phyloP scores from a whole-genome alignment of 805 yeast genomes.

The Candida rishiriensis region DNA sequence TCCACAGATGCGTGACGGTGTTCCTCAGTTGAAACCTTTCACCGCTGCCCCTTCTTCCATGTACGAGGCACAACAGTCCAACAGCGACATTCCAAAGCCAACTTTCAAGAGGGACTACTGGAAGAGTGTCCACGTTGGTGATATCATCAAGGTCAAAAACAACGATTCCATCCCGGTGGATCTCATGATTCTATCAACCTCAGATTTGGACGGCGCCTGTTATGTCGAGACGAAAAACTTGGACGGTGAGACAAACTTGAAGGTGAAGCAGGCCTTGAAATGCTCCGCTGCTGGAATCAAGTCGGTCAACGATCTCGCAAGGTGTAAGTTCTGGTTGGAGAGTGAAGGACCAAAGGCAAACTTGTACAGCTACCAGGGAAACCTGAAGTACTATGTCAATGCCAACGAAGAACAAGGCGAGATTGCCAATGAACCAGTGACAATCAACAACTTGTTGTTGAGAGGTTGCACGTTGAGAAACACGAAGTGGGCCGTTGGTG shows the following conservation, averaged over 20 bases:
- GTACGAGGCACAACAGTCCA: conserved; percentile 1
- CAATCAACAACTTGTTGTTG: conserved; percentile 61
- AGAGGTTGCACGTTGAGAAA: conserved; percentile 79
- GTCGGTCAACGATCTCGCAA: conserved; percentile 43
- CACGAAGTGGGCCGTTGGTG: conserved; percentile 78
- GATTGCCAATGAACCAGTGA: conserved; percentile 54
- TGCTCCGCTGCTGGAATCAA: conserved; percentile 38
- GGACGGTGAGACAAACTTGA: conserved; percentile 78
- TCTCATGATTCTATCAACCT: conserved; percentile 58
- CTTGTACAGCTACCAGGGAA: conserved; percentile 73
- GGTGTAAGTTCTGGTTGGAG: conserved; percentile 62
- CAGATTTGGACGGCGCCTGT: conserved; percentile 63
- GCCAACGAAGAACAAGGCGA: conserved; percentile 34
- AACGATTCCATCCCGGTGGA: conserved; percentile 82
- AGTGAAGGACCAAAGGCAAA: conserved; percentile 83
- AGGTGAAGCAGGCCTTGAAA: conserved; percentile 70
- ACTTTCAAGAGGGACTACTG: conserved; percentile 45
- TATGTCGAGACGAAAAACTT: conserved; percentile 77
- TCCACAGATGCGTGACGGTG: background rate
- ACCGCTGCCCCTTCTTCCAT: conserved; percentile 22
- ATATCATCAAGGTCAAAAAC: conserved; percentile 58
- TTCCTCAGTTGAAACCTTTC: conserved; percentile 23
- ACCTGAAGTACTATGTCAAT: conserved; percentile 41
- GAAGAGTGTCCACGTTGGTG: conserved; percentile 77
- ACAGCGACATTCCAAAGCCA: conserved; percentile 11